These are phyloP conservation scores for Neohortaea acidophila DNA, from an alignment of 495 filamentous ascomycete genomes.

Conservation along the genomic window DNA sequence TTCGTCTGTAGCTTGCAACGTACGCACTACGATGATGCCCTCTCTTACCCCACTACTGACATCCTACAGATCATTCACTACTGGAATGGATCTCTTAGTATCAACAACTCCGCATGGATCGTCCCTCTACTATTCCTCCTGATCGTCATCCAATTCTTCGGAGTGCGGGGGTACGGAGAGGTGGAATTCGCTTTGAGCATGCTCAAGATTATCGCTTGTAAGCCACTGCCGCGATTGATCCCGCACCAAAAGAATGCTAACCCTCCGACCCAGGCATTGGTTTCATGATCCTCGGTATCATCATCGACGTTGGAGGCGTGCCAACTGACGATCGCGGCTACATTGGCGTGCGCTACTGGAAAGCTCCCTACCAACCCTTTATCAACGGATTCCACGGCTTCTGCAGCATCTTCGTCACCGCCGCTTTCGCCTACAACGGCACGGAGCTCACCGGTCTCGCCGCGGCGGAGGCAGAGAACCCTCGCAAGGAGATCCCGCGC, in stretches of 20 bases:
- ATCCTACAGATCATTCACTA: constrained; percentile 42
- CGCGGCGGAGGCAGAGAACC: constrained; percentile 34
- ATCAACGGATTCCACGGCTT: constrained; percentile 56
- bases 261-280: too few relatives aligned
- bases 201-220: constrained; percentile 37
- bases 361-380: constrained; percentile 50
- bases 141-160: constrained; percentile 32
- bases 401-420: constrained; percentile 48
- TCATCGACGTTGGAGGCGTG: constrained; percentile 22
- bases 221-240: too few relatives aligned
- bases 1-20: too few relatives aligned
- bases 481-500: constrained; percentile 30
- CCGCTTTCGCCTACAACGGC: constrained; percentile 52
- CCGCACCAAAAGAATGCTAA: too few relatives aligned
- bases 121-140: constrained; percentile 32
- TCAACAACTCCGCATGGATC: constrained; percentile 35
- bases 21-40: too few relatives aligned
- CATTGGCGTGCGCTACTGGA: constrained; percentile 39
- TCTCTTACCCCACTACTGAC: too few relatives aligned
- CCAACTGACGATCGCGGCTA: constrained; percentile 29
- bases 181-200: constrained; percentile 36
- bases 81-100: constrained; percentile 33
- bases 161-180: constrained; percentile 39
- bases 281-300: constrained; percentile 31
- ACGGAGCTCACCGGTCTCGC: constrained; percentile 38